These are phyloP conservation scores for Pseudogymnoascus sp. DNA, from an alignment of 2,329 filamentous ascomycete species.

Conservation along the genomic window DNA sequence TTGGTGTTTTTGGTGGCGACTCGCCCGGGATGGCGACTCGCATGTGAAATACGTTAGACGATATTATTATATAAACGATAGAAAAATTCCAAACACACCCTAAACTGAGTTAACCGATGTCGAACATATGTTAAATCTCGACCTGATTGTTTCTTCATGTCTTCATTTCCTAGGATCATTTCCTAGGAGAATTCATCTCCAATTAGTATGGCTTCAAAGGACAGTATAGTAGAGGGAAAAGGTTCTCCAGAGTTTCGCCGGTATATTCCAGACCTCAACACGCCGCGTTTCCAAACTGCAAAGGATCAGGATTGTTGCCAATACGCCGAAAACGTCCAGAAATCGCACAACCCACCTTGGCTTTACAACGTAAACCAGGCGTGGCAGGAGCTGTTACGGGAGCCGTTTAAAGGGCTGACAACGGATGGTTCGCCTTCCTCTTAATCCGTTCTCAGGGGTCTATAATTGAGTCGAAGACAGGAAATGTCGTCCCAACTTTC, in stretches of 20 bases:
- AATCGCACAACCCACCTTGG: conserved; percentile 55
- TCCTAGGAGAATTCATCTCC: not conserved
- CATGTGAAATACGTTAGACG: too few relatives aligned
- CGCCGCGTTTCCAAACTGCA: conserved; percentile 54
- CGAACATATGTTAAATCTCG: not conserved
- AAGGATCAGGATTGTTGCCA: conserved; percentile 52
- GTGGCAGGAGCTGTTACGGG: conserved; percentile 56
- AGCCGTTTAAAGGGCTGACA: conserved; percentile 26
- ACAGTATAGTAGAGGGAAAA: conserved; percentile 12
- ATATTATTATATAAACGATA: too few relatives aligned
- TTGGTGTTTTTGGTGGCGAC: too few relatives aligned
- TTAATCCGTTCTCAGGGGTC: conserved; percentile 34
- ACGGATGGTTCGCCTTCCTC: conserved; percentile 23
- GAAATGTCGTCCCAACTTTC: conserved; percentile 15
- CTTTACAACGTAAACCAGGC: conserved; percentile 56
- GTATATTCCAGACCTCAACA: conserved; percentile 53
- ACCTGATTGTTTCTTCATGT: not conserved
- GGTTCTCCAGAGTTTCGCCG: conserved; percentile 39
- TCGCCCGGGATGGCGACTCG: too few relatives aligned
- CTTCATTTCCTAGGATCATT: not conserved
- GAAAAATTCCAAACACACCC: not conserved
- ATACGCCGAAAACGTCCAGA: conserved; percentile 53
- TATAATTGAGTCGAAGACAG: conserved; percentile 54
- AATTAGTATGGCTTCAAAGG: not conserved
- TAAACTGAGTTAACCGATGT: not conserved